phyloP scores from a whole-genome alignment of 257 asterid species.

The Ajuga chamaepitys region DNA sequence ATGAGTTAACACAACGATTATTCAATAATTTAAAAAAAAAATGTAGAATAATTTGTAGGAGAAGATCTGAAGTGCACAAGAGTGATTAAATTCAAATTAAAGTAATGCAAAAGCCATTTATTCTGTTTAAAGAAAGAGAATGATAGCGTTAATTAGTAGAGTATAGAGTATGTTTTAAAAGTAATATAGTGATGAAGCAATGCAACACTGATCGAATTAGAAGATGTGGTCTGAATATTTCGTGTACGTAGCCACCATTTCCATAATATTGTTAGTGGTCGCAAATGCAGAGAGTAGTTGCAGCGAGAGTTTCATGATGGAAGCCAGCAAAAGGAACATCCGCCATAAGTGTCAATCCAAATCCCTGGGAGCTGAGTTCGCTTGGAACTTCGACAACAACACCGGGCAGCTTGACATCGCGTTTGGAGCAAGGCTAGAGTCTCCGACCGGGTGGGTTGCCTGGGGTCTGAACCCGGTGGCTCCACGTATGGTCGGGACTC shows the following conservation, averaged over 20 bases:
- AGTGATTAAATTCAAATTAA: no score
- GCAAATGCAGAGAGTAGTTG: conserved; percentile 21
- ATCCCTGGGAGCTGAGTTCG: conserved; percentile 36
- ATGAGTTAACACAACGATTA: no score
- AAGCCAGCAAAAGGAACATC: conserved; percentile 10
- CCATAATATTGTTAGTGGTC: background rate
- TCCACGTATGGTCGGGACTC: conserved; percentile 47
- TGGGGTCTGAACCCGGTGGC: conserved; percentile 58
- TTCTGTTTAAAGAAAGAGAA: no score
- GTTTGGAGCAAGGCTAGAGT: conserved; percentile 26
- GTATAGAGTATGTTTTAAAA: no score
- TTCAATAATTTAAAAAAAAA: no score
- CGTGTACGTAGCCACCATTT: background rate
- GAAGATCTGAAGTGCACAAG: no score
- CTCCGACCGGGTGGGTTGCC: conserved; percentile 42
- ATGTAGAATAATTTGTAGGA: no score
- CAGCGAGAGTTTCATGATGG: conserved; percentile 17
- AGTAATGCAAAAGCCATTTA: no score
- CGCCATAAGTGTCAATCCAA: conserved; percentile 18
- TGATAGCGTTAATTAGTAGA: no score
- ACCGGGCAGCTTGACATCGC: conserved; percentile 32
- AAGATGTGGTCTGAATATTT: background rate
- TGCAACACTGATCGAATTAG: no score
- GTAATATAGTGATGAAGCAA: no score
- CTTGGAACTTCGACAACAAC: conserved; percentile 25